phyloP scores from a whole-genome alignment of 495 filamentous ascomycete species.

The Penicillium arizonense region DNA sequence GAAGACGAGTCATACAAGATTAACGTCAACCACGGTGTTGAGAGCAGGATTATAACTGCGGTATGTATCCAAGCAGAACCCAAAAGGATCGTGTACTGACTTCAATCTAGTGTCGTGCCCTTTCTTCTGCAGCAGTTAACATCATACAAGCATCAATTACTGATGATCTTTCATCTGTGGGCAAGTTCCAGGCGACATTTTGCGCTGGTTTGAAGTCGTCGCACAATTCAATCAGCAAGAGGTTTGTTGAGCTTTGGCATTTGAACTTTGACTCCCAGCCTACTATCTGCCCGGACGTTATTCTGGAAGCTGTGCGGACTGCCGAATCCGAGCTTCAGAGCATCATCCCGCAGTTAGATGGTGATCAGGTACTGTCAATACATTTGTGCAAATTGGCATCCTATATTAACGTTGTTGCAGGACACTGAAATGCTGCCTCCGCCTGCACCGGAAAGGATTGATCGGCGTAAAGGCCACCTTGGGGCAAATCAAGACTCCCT shows the following conservation, averaged over 20 bases:
- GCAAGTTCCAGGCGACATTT: slow-evolving; percentile 51
- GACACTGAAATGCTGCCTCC: neutral
- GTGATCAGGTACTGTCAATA: neutral
- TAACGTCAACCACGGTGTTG: slow-evolving; percentile 25
- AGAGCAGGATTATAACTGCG: slow-evolving; percentile 38
- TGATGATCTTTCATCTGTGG: slow-evolving; percentile 42
- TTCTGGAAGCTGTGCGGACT: slow-evolving; percentile 47
- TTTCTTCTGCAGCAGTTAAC: slow-evolving; percentile 35
- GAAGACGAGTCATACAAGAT: slow-evolving; percentile 32
- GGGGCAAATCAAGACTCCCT: slow-evolving; percentile 6
- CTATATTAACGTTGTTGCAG: neutral
- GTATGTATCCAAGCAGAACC: slow-evolving; percentile 22
- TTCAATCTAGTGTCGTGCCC: slow-evolving; percentile 28
- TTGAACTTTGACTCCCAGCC: slow-evolving; percentile 50
- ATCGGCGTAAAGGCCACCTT: neutral
- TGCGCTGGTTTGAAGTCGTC: slow-evolving; percentile 55
- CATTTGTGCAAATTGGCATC: too few species aligned
- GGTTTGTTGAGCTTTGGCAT: slow-evolving; percentile 59
- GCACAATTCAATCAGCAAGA: slow-evolving; percentile 51
- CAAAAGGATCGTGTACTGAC: slow-evolving; percentile 15
- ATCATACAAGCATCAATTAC: slow-evolving; percentile 31
- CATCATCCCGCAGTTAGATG: neutral
- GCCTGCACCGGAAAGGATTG: neutral
- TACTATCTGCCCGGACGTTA: slow-evolving; percentile 39
- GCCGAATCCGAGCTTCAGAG: slow-evolving; percentile 21